phyloP scores from a whole-genome alignment of 78 protist genomes.

The Speleostelium caveatum region DNA sequence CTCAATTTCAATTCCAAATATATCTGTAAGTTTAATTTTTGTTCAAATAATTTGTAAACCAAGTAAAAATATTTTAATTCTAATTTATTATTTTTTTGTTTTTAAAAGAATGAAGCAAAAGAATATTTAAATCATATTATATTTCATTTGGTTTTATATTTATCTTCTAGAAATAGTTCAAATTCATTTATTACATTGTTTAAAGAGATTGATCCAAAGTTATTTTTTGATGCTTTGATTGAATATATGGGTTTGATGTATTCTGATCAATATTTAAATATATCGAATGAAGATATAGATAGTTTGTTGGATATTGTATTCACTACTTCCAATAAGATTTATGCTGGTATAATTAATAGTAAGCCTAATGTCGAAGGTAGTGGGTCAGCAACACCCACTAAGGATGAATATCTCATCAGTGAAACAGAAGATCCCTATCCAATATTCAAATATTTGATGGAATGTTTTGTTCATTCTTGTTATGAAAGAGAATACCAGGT shows the following conservation, averaged over 20 bases:
- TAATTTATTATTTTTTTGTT: no score
- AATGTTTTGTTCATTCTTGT: conserved; percentile 18
- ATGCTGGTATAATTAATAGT: background rate
- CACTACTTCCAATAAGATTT: background rate
- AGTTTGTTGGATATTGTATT: background rate
- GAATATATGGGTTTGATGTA: background rate
- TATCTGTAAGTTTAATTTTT: conserved; percentile 6
- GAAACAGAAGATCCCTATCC: background rate
- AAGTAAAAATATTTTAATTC: no score
- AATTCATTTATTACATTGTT: background rate
- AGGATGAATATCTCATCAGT: no score
- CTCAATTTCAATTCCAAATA: conserved; percentile 3
- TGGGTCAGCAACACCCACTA: no score
- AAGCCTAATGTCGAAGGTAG: background rate
- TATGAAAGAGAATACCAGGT: conserved; percentile 3
- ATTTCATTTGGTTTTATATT: conserved; percentile 40
- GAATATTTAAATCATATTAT: conserved; percentile 25
- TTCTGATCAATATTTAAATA: background rate
- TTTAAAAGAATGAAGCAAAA: background rate
- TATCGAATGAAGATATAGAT: background rate
- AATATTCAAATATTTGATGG: conserved; percentile 18
- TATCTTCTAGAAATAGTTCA: background rate
- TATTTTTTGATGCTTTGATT: conserved; percentile 26
- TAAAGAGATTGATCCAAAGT: conserved; percentile 30
- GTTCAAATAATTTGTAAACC: background rate